Evolutionary conservation across 164 flowering plant species (phyloP).

Genomic region (Chimonanthus praecox): DNA sequence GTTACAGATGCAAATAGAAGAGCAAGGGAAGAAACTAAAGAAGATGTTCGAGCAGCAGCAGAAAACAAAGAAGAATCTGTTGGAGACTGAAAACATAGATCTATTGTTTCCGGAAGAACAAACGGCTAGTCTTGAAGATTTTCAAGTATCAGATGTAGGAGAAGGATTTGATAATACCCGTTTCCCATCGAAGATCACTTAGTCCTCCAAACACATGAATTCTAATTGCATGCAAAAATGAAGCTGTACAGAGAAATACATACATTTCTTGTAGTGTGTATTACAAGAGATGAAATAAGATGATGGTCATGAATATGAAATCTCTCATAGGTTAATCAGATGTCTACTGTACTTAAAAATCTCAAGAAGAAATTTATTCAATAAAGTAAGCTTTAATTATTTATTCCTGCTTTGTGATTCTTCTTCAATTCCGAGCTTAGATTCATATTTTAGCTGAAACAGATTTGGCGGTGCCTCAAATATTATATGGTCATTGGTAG

Average conservation of each 20-base stretch:
- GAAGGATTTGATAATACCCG: conserved; percentile 28
- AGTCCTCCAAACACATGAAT: background rate
- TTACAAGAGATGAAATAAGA: background rate
- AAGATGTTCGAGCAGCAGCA: conserved; percentile 63
- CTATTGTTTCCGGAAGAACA: conserved; percentile 17
- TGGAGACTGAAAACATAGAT: conserved; percentile 21
- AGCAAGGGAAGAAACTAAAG: conserved; percentile 67
- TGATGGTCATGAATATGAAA: background rate
- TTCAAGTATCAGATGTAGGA: conserved; percentile 19
- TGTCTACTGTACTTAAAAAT: background rate
- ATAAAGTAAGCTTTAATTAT: no score
- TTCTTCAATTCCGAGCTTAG: no score
- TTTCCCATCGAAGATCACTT: conserved; percentile 40
- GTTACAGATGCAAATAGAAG: conserved; percentile 71
- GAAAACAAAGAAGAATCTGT: conserved; percentile 25
- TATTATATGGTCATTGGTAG: no score
- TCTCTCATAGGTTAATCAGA: background rate
- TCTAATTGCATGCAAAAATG: background rate
- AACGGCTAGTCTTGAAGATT: conserved; percentile 23
- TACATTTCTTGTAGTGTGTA: background rate
- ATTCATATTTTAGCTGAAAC: no score
- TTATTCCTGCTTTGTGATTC: no score
- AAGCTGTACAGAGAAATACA: conserved; percentile 1
- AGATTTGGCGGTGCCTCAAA: no score
- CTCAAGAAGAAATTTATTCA: background rate